These are phyloP conservation scores for Eucalyptus tenuipes DNA, from an alignment of 345 rosid genomes.

Conservation along the genomic window DNA sequence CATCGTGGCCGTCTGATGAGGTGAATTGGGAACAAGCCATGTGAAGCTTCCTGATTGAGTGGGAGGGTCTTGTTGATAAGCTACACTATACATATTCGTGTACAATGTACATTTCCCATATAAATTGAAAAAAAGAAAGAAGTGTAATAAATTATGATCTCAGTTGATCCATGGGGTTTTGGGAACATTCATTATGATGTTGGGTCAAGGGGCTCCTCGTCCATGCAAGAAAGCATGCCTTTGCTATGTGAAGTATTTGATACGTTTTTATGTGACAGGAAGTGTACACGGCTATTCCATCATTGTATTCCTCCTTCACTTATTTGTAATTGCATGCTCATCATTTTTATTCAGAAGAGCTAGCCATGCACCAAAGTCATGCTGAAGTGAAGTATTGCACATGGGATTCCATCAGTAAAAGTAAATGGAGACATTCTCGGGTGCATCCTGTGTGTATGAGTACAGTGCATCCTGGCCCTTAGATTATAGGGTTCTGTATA, in stretches of 20 bases:
- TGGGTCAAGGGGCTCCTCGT: neutral
- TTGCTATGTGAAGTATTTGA: neutral
- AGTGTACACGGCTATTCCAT: neutral
- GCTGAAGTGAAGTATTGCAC: neutral
- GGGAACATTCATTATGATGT: neutral
- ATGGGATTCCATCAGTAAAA: neutral
- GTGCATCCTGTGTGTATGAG: neutral
- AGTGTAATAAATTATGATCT: neutral
- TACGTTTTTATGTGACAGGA: neutral
- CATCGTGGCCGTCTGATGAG: constrained; percentile 29
- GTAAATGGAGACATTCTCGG: neutral
- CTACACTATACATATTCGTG: neutral
- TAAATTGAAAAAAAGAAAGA: neutral
- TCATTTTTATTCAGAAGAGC: neutral
- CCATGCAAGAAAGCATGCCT: neutral
- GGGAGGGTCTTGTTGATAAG: neutral
- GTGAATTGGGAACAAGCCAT: constrained; percentile 27
- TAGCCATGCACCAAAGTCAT: neutral
- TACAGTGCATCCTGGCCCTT: neutral
- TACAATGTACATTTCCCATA: neutral
- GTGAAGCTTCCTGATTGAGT: constrained; percentile 28
- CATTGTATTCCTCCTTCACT: neutral
- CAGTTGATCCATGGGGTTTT: neutral
- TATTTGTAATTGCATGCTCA: neutral
- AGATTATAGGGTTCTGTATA: neutral